Evolutionary conservation across 2,329 filamentous ascomycete species (phyloP), one percentile per base, ranked within the genome.

Genomic region (Calonectria honghensis): DNA sequence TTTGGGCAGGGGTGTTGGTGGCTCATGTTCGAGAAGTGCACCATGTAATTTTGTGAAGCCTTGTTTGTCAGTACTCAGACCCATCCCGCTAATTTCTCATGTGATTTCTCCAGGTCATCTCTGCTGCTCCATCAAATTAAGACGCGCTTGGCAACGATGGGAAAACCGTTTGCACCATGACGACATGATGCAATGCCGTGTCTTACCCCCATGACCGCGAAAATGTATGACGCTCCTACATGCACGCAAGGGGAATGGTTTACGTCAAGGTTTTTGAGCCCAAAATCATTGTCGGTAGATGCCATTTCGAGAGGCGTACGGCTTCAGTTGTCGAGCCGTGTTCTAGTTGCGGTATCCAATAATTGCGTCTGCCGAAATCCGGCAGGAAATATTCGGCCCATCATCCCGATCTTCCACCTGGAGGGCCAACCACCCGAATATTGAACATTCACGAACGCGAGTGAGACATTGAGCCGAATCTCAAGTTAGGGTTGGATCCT

Each of bases 161-260:
- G 16, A 41, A 20, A 29, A 24, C 37, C 57, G 57, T 63, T 63
- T 37, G 57, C 57, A 41, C 35, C 18, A 63, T 63, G 57, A 63
- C 57, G 35, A 27, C 2, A 18, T 29, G 24, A 41, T 4, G 18
- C 6, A 14, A 39, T 41, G 18, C 35, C 24, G 14, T 61, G 24
- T 61, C 31, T 27, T 6, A 11, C 11, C 35, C 31, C 39, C 14
- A 2, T 39, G 10, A 18, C 32, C n/a, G 20, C n/a, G n/a, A 61
- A 61, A 27, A 39, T 39, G 6, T n/a, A 29, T 27, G 2, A 41
- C 35, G 27, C 14, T 29, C 14, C 6, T 39, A 6, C 24, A n/a
- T 57, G 5, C 52, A 41, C 57, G 24, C 24, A 63, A 29, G 14
- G 3, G 37, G 57, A 63, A 39, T 63, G 37, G 57, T n/a, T 29